Conservation (phyloP, 208 protist genomes). For the Leishmania aethiopica region DNA sequence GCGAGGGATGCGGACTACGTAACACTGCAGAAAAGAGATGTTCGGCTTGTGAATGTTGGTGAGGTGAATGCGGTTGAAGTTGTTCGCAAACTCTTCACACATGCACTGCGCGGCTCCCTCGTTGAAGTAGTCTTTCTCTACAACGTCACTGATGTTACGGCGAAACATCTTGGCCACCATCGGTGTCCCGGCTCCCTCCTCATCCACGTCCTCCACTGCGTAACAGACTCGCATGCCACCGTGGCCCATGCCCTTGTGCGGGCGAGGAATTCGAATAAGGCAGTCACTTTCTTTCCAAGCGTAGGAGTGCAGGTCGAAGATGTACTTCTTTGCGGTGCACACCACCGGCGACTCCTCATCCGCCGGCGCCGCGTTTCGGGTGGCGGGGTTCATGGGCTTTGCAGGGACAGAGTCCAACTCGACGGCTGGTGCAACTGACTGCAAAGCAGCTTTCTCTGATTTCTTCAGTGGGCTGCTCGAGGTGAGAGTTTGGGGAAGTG, state of each 20-base stretch:
- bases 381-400: not conserved
- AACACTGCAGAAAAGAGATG: constrained; percentile 88
- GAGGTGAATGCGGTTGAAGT: constrained; percentile 74
- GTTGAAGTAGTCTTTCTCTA: constrained; percentile 89
- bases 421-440: not conserved
- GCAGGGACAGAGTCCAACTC: not conserved
- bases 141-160: constrained; percentile 65
- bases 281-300: constrained; percentile 66
- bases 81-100: constrained; percentile 82
- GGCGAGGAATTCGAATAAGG: constrained; percentile 56
- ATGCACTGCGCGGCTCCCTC: constrained; percentile 88
- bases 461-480: not conserved
- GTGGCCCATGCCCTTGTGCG: constrained; percentile 51
- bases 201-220: constrained; percentile 83
- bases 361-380: not conserved
- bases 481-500: not conserved
- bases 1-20: constrained; percentile 72
- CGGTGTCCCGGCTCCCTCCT: constrained; percentile 50
- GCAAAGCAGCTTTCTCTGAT: not conserved
- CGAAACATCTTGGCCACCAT: constrained; percentile 91
- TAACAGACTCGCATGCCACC: constrained; percentile 89
- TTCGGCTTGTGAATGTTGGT: constrained; percentile 50
- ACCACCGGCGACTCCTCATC: constrained; percentile 43
- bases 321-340: constrained; percentile 72
- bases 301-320: constrained; percentile 65